Evolutionary conservation across 352 stramenopile genomes (phyloP).

Genomic region (Phytophthora megakarya): DNA sequence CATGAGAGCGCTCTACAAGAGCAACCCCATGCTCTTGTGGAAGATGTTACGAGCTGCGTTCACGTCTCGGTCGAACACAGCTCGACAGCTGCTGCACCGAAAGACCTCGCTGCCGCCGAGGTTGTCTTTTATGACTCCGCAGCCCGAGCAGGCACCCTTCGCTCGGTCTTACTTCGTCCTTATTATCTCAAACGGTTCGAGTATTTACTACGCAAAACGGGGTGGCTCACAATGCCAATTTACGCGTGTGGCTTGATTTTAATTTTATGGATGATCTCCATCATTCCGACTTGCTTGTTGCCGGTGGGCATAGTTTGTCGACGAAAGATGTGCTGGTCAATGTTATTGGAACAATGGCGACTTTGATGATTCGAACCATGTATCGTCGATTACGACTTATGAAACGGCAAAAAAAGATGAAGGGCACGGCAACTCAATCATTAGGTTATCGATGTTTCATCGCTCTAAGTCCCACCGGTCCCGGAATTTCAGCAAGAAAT

Average conservation of each 20-base stretch:
- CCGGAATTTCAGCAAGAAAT: conserved; percentile 8
- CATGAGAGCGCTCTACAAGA: too few relatives aligned
- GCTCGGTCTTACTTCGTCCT: conserved; percentile 15
- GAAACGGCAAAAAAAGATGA: conserved; percentile 26
- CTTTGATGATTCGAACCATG: conserved; percentile 32
- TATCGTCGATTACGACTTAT: conserved; percentile 26
- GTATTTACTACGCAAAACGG: conserved; percentile 18
- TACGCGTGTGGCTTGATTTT: conserved; percentile 28
- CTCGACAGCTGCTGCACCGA: too few relatives aligned
- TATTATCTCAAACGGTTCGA: conserved; percentile 19
- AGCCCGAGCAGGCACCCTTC: too few relatives aligned
- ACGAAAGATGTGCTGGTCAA: conserved; percentile 38
- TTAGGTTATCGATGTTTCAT: conserved; percentile 32
- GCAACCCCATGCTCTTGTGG: too few relatives aligned
- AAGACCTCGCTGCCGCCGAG: too few relatives aligned
- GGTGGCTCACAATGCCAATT: conserved; percentile 34
- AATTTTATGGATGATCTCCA: conserved; percentile 28
- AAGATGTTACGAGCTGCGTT: too few relatives aligned
- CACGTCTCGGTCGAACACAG: too few relatives aligned
- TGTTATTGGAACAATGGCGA: conserved; percentile 31
- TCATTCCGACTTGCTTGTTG: conserved; percentile 28
- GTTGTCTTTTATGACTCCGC: too few relatives aligned
- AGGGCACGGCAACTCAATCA: conserved; percentile 23
- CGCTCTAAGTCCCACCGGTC: conserved; percentile 17
- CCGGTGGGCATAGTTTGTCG: conserved; percentile 23